phyloP scores from a whole-genome alignment of 2,329 filamentous ascomycete genomes.

The Penicillium corylophilum region DNA sequence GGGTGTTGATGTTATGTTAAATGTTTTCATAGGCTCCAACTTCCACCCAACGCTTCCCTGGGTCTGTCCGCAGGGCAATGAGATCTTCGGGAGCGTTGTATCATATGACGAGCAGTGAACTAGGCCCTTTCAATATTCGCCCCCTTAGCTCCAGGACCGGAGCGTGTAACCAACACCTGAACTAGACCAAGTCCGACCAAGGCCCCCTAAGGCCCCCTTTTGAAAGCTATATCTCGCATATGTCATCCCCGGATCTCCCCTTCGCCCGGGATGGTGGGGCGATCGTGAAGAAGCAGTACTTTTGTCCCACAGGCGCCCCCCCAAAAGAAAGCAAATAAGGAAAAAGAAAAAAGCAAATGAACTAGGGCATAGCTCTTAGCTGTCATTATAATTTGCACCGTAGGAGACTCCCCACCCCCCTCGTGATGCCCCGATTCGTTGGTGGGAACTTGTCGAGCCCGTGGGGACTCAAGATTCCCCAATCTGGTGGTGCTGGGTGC shows the following conservation, averaged over 20 bases:
- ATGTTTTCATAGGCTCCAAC: no score
- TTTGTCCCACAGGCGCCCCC: constrained; percentile 8
- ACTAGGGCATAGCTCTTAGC: not conserved
- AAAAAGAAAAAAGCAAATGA: no score
- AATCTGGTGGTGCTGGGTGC: constrained; percentile 8
- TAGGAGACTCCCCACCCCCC: not conserved
- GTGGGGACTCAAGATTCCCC: constrained; percentile 14
- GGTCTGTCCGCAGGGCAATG: no score
- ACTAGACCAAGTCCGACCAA: no score
- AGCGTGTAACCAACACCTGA: no score
- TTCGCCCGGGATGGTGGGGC: constrained; percentile 26
- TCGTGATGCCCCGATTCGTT: not conserved
- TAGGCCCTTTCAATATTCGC: no score
- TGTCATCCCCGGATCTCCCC: constrained; percentile 28
- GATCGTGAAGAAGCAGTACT: constrained; percentile 10
- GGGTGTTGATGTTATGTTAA: no score
- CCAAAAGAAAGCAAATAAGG: not conserved
- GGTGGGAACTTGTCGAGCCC: not conserved
- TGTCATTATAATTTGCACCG: not conserved
- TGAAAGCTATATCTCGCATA: not conserved
- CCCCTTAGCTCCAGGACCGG: no score
- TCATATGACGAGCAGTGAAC: no score
- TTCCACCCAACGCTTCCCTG: no score
- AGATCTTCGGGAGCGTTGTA: no score
- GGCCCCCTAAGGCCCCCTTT: not conserved